These are phyloP conservation scores for Thermothelomyces thermophilus DNA, from an alignment of 2,329 filamentous ascomycete genomes.

Conservation along the genomic window DNA sequence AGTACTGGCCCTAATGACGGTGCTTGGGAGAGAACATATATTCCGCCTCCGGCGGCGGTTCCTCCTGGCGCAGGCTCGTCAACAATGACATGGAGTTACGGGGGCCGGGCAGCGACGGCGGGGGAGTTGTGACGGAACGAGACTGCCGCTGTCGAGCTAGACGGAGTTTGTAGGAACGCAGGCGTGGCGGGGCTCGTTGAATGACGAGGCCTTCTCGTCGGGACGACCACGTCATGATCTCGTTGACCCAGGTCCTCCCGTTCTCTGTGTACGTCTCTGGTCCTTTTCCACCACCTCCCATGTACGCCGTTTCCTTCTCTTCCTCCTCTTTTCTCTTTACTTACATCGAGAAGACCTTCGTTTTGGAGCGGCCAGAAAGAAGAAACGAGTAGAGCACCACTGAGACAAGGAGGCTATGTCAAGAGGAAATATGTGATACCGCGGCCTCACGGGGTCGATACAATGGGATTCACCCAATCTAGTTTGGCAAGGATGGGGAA, in stretches of 20 bases:
- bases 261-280: background rate
- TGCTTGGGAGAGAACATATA: background rate
- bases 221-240: too few species aligned
- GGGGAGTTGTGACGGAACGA: constrained; percentile 5
- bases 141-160: background rate
- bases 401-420: too few species aligned
- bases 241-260: too few species aligned
- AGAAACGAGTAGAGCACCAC: too few species aligned
- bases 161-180: background rate
- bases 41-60: background rate
- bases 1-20: too few species aligned
- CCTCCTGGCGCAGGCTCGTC: background rate
- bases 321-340: background rate
- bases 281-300: background rate
- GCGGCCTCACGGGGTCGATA: too few species aligned
- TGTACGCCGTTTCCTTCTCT: background rate
- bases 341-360: constrained; percentile 1
- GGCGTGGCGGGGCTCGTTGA: too few species aligned
- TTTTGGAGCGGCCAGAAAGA: too few species aligned
- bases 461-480: too few species aligned
- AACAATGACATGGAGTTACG: background rate
- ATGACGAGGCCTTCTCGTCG: too few species aligned
- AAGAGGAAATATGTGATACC: too few species aligned
- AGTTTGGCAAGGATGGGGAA: too few species aligned
- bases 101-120: background rate